Conservation (phyloP, 495 filamentous ascomycete species). For the Gamarada debralockiae region DNA sequence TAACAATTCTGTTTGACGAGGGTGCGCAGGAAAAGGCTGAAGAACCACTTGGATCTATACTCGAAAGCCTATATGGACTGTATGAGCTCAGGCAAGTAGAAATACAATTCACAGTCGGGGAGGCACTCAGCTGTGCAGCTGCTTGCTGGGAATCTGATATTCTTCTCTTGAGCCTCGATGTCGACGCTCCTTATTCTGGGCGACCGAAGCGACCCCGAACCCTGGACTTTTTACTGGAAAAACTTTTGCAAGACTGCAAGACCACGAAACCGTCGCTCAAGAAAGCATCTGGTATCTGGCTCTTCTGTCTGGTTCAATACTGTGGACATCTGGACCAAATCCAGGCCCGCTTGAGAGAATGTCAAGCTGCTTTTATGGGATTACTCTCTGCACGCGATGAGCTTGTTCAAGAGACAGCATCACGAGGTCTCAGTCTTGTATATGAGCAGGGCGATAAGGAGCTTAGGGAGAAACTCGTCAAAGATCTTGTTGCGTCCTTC, state of each 20-base stretch:
- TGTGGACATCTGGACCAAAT: slow-evolving; percentile 73
- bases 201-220: slow-evolving; percentile 38
- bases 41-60: slow-evolving; percentile 30
- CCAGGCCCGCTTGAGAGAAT: slow-evolving; percentile 67
- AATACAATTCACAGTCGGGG: slow-evolving; percentile 83
- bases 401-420: slow-evolving; percentile 91
- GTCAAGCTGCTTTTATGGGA: slow-evolving; percentile 81
- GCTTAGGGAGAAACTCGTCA: slow-evolving; percentile 77
- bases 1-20: slow-evolving; percentile 49
- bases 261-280: slow-evolving; percentile 80
- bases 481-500: slow-evolving; percentile 82
- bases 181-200: slow-evolving; percentile 30
- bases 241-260: slow-evolving; percentile 67
- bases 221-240: slow-evolving; percentile 56
- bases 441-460: slow-evolving; percentile 85
- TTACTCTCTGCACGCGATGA: slow-evolving; percentile 88
- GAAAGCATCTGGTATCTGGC: slow-evolving; percentile 89
- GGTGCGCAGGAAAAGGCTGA: slow-evolving; percentile 26
- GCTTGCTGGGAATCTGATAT: slow-evolving; percentile 69
- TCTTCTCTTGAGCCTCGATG: slow-evolving; percentile 46
- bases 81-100: slow-evolving; percentile 83
- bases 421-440: slow-evolving; percentile 80
- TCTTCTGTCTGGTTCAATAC: slow-evolving; percentile 88
- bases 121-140: slow-evolving; percentile 72
- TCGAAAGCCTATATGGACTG: slow-evolving; percentile 63